A percentile compares a stretch with the other conserved stretches of the same genome.
These are phyloP conservation scores for Plasmodium billcollinsi DNA, from an alignment of 169 alveolate species.

Conservation along the genomic window DNA sequence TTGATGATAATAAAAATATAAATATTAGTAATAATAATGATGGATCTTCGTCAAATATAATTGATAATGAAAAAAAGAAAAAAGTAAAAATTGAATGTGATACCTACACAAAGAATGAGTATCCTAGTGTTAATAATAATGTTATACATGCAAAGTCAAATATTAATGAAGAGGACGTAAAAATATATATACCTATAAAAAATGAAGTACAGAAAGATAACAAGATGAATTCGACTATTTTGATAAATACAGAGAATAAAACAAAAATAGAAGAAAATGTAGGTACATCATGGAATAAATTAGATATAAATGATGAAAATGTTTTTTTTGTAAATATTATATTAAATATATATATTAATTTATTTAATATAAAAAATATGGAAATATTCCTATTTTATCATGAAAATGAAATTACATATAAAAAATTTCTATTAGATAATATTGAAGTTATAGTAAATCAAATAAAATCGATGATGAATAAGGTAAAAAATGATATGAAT, in stretches of 20 bases:
- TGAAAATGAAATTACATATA: slow-evolving; percentile 48
- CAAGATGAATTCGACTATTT: neutral
- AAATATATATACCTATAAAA: no score
- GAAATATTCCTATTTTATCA: slow-evolving; percentile 28
- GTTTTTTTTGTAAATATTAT: slow-evolving; percentile 53
- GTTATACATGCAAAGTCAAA: no score
- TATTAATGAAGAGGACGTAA: no score
- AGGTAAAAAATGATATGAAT: slow-evolving; percentile 18
- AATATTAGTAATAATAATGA: no score
- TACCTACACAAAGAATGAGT: no score
- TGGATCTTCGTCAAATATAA: no score
- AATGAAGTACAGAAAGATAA: no score
- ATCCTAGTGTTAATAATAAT: no score
- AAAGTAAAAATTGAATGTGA: no score
- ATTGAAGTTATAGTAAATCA: slow-evolving; percentile 41
- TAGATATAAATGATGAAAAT: slow-evolving; percentile 37
- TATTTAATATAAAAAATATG: slow-evolving; percentile 35
- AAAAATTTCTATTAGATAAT: slow-evolving; percentile 39
- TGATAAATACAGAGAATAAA: neutral
- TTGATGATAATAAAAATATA: neutral
- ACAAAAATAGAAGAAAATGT: neutral
- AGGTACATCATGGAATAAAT: neutral
- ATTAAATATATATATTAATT: slow-evolving; percentile 42
- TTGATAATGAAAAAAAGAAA: no score
- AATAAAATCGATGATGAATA: slow-evolving; percentile 47